These are phyloP conservation scores for Magnolia officinalis DNA, from an alignment of 164 flowering plant species.

Conservation along the genomic window DNA sequence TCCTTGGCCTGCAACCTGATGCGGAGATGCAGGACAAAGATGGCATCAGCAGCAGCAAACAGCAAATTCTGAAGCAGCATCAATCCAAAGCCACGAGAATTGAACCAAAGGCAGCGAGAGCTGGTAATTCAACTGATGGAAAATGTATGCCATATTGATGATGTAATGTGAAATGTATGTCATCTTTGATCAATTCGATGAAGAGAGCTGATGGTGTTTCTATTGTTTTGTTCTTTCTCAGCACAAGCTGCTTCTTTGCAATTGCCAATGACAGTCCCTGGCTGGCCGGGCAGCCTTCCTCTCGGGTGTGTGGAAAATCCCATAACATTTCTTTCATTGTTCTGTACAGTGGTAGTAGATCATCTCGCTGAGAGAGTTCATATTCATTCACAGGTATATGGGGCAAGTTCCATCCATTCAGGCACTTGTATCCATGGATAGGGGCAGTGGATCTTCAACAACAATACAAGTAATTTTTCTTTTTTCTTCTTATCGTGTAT, in stretches of 20 bases:
- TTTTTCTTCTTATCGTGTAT: not conserved
- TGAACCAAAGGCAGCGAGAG: slow-evolving; percentile 43
- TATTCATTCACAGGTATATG: slow-evolving; percentile 57
- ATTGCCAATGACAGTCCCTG: slow-evolving; percentile 56
- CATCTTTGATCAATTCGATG: not conserved
- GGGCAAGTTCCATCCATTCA: slow-evolving; percentile 52
- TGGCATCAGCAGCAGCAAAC: slow-evolving; percentile 17
- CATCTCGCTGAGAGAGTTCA: not conserved
- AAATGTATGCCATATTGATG: not conserved
- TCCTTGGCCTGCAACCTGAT: slow-evolving; percentile 56
- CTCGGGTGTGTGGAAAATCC: slow-evolving; percentile 54
- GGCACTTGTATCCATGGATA: slow-evolving; percentile 79
- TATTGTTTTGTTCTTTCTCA: slow-evolving; percentile 15
- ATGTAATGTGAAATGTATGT: not conserved
- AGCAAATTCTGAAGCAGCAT: slow-evolving; percentile 15
- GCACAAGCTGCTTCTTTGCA: slow-evolving; percentile 58
- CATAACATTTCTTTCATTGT: not conserved
- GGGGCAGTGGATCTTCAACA: slow-evolving; percentile 51
- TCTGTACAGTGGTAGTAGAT: not conserved
- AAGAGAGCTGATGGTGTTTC: not conserved
- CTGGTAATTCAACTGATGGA: slow-evolving; percentile 37
- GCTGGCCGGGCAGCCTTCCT: slow-evolving; percentile 90
- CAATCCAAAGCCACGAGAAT: slow-evolving; percentile 18
- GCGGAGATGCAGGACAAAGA: slow-evolving; percentile 54
- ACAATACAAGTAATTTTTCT: slow-evolving; percentile 50